Base-by-base conservation (phyloP, 1,139 yeast species). In the Nakaseomyces sp. region DNA sequence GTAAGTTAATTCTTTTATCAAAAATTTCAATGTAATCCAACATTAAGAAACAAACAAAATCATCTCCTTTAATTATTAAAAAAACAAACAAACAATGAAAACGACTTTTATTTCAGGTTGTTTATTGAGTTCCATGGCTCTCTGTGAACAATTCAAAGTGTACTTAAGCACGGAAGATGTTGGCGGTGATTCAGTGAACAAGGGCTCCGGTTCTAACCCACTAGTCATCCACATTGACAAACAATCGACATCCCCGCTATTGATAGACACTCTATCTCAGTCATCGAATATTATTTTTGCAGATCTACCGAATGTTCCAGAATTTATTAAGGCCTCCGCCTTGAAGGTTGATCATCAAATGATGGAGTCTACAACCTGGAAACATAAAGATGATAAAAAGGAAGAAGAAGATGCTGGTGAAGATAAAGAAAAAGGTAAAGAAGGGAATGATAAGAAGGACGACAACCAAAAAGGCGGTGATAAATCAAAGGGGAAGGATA, bases 281-380 rank as follows among this genome's bases (percentile, higher is more conserved):
- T 45, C 55, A 7, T 53, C 57, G 1, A 55, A 55, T 41, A 45
- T 55, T 32, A 49, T 54, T 6, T 51, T 56, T 46, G 53, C 55
- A 20, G 55, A 53, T 41, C 42, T 53, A 13, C 56, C 57, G n/a
- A 54, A 50, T 12, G 25, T 49, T 38, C 59, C 58, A 15, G 55
- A 54, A 43, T 55, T 56, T 43, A 46, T 55, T 15, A 55, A 50
- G 19, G 35, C 38, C 4, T 13, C 26, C 7, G 5, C 16, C 2
- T 20, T 9, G 10, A 22, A 13, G 5, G 16, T 35, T 13, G 38
- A 35, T 3, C 28, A 35, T 6, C 38, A 35, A n/a, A 22, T 35
- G 28, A 12, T 35, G 9, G 16, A 24, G 6, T 22, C 26, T 8
- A 24, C 15, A 15, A 31, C 24, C 4, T 24, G 37, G 37, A 33